These are phyloP conservation scores for Trichoderma sp. DNA, from an alignment of 2,329 filamentous ascomycete genomes.

Conservation along the genomic window DNA sequence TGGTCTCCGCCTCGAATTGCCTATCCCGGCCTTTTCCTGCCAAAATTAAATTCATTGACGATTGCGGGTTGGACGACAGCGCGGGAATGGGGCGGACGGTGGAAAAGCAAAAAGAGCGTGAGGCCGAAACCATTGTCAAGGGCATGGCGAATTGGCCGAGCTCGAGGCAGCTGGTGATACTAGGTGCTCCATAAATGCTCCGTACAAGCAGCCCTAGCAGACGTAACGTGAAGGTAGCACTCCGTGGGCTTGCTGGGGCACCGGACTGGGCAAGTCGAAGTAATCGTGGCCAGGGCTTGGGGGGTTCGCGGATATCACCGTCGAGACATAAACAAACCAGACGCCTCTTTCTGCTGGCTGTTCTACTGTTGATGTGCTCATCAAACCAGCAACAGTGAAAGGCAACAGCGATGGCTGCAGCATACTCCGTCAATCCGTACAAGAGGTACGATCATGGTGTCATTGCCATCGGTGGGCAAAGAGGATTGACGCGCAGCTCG, in stretches of 20 bases:
- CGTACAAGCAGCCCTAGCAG: not conserved
- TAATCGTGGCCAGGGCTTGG: not conserved
- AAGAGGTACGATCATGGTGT: not conserved
- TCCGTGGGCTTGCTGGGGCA: not conserved
- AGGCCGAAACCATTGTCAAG: not conserved
- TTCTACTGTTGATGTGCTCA: not conserved
- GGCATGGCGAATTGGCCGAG: conserved; percentile 9
- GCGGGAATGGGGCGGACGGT: not conserved
- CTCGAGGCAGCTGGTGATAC: not conserved
- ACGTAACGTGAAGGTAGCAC: not conserved
- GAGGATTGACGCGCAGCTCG: not conserved
- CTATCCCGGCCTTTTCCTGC: conserved; percentile 9
- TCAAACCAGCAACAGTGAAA: not conserved
- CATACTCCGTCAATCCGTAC: not conserved
- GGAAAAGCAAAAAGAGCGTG: not conserved
- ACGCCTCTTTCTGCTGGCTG: not conserved
- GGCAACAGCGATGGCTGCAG: not conserved
- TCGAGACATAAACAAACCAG: not conserved
- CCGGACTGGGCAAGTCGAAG: conserved; percentile 14
- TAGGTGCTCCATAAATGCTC: conserved; percentile 5
- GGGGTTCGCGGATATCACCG: not conserved
- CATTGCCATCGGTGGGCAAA: not conserved
- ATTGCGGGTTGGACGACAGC: conserved; percentile 3
- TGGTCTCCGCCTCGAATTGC: not conserved
- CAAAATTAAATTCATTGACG: not conserved